Base-by-base conservation (phyloP, 768 basidiomycete species). In the Russula vinacea region DNA sequence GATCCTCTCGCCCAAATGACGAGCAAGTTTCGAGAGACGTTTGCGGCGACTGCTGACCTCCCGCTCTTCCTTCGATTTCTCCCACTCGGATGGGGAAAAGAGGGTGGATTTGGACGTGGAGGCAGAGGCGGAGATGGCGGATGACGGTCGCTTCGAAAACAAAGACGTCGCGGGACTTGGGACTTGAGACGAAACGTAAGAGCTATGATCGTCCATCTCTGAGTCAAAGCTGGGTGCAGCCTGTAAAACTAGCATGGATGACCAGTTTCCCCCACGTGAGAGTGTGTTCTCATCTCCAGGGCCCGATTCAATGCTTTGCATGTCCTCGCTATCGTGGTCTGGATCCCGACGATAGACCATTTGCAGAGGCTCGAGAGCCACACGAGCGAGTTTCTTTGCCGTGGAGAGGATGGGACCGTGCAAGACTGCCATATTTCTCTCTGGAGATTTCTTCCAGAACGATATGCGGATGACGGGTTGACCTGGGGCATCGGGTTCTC, bases 11-110 rank as follows among this genome's bases (percentile, higher is more conserved):
- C 64, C 67, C 13, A 67, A 32, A 40, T 45, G 22, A 17, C 64
- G 67, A 44, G 57, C 35, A 19, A 67, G 64, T 56, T 67, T 67
- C n/a, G 67, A 40, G 58, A 67, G 32, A 33, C 67, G 64, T 54
- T 42, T 67, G 24, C 67, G 67, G 33, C 63, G 64, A 42, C 24
- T 32, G 17, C 35, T 42, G 44, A 37, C n/a, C 55, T 56, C 64
- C 16, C 24, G n/a, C 51, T 57, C 59, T 37, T 53, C 56, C 35
- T 42, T 64, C 53, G 32, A 47, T 33, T 45, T 50, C 47, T 55
- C 66, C 47, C 35, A 58, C 52, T 65, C 62, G 47, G 42, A 1
- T 5, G 40, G 39, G 22, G 58, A 52, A 35, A 33, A 11, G 6
- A 42, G 32, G 8, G n/a, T n/a, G 8, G 40, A 52, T 4, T 22